phyloP scores from a whole-genome alignment of 2,329 filamentous ascomycete genomes.

The Fusarium ambrosium region DNA sequence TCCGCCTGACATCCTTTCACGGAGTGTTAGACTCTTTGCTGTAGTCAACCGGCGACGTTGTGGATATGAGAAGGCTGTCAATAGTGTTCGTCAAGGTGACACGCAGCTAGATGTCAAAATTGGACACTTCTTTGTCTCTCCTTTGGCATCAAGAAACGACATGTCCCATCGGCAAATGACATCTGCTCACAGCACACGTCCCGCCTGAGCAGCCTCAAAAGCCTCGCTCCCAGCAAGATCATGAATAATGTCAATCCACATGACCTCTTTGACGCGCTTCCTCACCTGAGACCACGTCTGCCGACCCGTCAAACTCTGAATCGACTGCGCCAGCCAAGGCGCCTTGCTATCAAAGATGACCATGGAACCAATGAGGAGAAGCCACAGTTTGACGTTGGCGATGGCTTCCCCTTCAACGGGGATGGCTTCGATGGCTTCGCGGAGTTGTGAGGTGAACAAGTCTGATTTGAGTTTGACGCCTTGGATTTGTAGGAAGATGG shows the following conservation, averaged over 20 bases:
- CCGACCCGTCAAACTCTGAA: constrained; percentile 22
- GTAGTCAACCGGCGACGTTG: neutral
- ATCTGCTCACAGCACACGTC: neutral
- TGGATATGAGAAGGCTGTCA: neutral
- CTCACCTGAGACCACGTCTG: constrained; percentile 43
- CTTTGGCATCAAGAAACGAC: neutral
- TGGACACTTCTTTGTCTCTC: neutral
- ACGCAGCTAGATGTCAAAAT: neutral
- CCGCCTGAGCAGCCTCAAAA: constrained; percentile 1
- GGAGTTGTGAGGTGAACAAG: constrained; percentile 24
- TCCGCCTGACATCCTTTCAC: neutral
- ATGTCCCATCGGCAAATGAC: neutral
- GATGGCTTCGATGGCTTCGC: constrained; percentile 25
- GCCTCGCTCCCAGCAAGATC: constrained; percentile 29
- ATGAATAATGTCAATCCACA: constrained; percentile 48
- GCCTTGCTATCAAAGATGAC: constrained; percentile 40
- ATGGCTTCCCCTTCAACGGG: neutral
- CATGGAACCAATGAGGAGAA: constrained; percentile 43
- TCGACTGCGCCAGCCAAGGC: constrained; percentile 40
- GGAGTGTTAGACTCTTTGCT: neutral
- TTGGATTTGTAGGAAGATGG: constrained; percentile 44
- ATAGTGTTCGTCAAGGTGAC: neutral
- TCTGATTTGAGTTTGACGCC: constrained; percentile 35
- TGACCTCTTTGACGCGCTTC: constrained; percentile 32
- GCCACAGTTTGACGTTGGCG: constrained; percentile 45